Evolutionary conservation across 257 asterid genomes (phyloP), one percentile per base, ranked within the genome.

Genomic region (Ocimum tenuiflorum): DNA sequence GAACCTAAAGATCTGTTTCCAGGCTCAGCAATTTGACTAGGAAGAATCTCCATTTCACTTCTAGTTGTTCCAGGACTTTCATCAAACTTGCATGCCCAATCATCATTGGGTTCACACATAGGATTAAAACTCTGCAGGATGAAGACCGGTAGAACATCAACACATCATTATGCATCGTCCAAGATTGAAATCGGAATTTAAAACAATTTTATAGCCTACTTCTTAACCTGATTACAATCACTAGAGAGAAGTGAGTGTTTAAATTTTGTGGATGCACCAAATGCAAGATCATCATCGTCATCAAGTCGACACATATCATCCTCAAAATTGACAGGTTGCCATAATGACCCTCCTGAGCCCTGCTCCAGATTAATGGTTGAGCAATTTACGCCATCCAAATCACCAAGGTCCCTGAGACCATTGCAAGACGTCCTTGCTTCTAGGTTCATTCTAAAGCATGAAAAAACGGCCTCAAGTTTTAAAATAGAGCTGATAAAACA

Each of bases 301-400:
- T 86, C 96, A 33, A 88, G 78, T 67, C 73, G 82, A 73, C 99
- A 94, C 95, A 91, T 88, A 60, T 86, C 99, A 78, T 94, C 97
- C 67, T 89, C 95, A 62, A 70, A 79, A 74, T 86, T 90, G 73
- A 68, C 79, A 31, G 88, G 89, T 73, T 81, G 79, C 96, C 97
- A 86, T 33, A 76, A 46, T 15, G 85, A 85, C 59, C 80, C 85
- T 19, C 63, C 78, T 19, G 85, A 82, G 56, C 71, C 73, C 73
- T 80, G 88, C 69, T 80, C 86, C 14, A 80, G 74, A 74, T 75
- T 64, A 59, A 77, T 20, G 54, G 83, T 75, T 29, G 96, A 84
- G 84, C 84, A 80, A 77, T 81, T 81, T 74, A 76, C 63, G 50
- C 80, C 68, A 51, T 72, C 81, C 64, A 77, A 74, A 24, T 74